These are phyloP conservation scores for Talaromyces sp. DNA, from an alignment of 2,329 filamentous ascomycete genomes.

Conservation along the genomic window DNA sequence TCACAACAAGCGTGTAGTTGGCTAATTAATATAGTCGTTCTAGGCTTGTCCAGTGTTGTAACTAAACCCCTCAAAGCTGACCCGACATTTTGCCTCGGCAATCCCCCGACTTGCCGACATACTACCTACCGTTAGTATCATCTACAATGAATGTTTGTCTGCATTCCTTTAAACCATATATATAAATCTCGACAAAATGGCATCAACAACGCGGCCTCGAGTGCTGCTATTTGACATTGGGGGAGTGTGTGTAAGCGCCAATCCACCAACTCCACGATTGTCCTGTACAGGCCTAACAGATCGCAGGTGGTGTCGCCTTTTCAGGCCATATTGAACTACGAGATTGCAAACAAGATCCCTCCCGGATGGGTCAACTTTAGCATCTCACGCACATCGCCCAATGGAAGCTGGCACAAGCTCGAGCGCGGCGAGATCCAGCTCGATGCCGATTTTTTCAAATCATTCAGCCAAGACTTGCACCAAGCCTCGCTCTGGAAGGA, in stretches of 20 bases:
- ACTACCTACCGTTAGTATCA: neutral
- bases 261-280: neutral
- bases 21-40: neutral
- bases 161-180: neutral
- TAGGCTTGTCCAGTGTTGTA: neutral
- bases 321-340: slow-evolving; percentile 88
- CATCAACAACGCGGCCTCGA: slow-evolving; percentile 47
- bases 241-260: slow-evolving; percentile 82
- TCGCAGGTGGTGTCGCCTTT: slow-evolving; percentile 80
- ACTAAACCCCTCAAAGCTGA: neutral
- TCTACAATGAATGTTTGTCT: neutral
- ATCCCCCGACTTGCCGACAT: slow-evolving; percentile 6
- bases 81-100: slow-evolving; percentile 24
- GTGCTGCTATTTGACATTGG: slow-evolving; percentile 92
- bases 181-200: slow-evolving; percentile 24
- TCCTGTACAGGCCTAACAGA: neutral
- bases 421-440: slow-evolving; percentile 78
- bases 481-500: slow-evolving; percentile 61
- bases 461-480: slow-evolving; percentile 70
- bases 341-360: slow-evolving; percentile 68
- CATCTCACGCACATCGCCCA: slow-evolving; percentile 70
- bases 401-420: slow-evolving; percentile 81
- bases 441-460: slow-evolving; percentile 67
- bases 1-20: neutral
- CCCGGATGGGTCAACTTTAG: slow-evolving; percentile 87